Percentiles rank a stretch among this genome's conserved stretches.
phyloP scores from a whole-genome alignment of 805 yeast genomes.

The Candida nonsorbophila region DNA sequence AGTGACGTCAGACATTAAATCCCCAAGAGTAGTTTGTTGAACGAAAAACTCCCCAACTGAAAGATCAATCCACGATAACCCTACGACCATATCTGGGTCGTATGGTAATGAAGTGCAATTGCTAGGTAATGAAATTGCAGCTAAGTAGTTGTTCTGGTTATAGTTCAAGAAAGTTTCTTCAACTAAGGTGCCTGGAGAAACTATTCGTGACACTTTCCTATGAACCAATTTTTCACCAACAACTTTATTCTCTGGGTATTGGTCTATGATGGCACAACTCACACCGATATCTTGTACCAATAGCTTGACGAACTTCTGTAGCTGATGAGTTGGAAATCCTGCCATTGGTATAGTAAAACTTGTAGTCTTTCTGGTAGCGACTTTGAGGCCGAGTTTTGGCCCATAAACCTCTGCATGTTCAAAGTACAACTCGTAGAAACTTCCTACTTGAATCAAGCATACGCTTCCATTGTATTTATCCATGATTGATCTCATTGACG shows the following conservation, averaged over 20 bases:
- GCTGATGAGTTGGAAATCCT: conserved; percentile 76
- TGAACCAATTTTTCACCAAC: conserved; percentile 36
- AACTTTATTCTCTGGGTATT: conserved; percentile 26
- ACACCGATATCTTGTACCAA: conserved; percentile 65
- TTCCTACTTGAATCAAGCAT: conserved; percentile 70
- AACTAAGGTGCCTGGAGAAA: conserved; percentile 89
- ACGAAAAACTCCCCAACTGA: conserved; percentile 76
- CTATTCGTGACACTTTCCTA: conserved; percentile 70
- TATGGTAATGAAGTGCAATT: conserved; percentile 30
- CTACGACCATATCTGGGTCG: conserved; percentile 46
- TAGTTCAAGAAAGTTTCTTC: conserved; percentile 81
- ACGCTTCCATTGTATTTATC: conserved; percentile 34
- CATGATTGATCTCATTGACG: conserved; percentile 25
- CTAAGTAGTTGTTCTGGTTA: conserved; percentile 63
- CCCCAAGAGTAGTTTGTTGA: conserved; percentile 55
- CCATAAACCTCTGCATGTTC: conserved; percentile 80
- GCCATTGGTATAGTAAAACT: conserved; percentile 64
- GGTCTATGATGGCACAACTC: conserved; percentile 83
- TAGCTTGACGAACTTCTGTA: conserved; percentile 67
- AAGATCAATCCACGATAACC: conserved; percentile 85
- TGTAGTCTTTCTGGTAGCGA: conserved; percentile 51
- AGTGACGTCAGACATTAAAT: conserved; percentile 64
- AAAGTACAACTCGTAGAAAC: conserved; percentile 82
- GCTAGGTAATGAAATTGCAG: conserved; percentile 59
- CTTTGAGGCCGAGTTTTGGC: conserved; percentile 62